Conservation (phyloP, 2,329 filamentous ascomycete genomes). For the Ascochyta lentis region DNA sequence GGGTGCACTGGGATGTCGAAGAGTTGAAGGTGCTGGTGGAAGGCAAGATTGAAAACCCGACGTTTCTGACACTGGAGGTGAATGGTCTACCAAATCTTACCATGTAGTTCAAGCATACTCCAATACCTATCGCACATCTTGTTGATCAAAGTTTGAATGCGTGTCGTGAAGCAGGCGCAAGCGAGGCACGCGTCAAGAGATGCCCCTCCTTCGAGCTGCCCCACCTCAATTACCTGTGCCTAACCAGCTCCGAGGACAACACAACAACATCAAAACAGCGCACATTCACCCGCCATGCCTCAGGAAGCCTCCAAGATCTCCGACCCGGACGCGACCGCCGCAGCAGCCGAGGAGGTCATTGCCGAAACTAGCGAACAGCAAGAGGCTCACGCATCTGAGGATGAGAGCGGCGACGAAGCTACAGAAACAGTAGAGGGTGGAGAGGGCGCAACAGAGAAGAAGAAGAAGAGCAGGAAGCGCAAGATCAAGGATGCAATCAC, state of each 20-base stretch:
- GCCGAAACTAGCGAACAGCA: conserved; percentile 42
- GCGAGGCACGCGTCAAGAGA: conserved; percentile 6
- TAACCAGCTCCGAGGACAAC: conserved; percentile 11
- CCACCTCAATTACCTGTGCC: conserved; percentile 20
- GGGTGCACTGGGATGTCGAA: conserved; percentile 37
- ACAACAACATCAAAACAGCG: conserved; percentile 10
- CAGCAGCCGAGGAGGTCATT: conserved; percentile 53
- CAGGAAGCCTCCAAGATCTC: conserved; percentile 67
- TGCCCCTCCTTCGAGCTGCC: conserved; percentile 11
- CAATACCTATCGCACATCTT: neutral
- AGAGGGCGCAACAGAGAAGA: conserved; percentile 59
- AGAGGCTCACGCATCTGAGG: conserved; percentile 36
- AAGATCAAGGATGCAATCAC: conserved; percentile 59
- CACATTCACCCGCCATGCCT: conserved; percentile 34
- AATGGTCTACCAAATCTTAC: neutral
- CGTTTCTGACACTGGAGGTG: conserved; percentile 6
- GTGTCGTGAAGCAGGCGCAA: neutral
- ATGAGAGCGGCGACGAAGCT: conserved; percentile 45
- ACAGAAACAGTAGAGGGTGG: conserved; percentile 43
- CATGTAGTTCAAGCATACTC: neutral
- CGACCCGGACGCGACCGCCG: conserved; percentile 60
- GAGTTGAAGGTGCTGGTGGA: conserved; percentile 31
- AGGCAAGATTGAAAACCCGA: conserved; percentile 21
- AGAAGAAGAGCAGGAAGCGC: conserved; percentile 71
- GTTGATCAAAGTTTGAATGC: neutral